A percentile compares a stretch with the other conserved stretches of the same genome.
phyloP scores from a whole-genome alignment of 345 rosid genomes.

The Diplotaxis tenuifolia region DNA sequence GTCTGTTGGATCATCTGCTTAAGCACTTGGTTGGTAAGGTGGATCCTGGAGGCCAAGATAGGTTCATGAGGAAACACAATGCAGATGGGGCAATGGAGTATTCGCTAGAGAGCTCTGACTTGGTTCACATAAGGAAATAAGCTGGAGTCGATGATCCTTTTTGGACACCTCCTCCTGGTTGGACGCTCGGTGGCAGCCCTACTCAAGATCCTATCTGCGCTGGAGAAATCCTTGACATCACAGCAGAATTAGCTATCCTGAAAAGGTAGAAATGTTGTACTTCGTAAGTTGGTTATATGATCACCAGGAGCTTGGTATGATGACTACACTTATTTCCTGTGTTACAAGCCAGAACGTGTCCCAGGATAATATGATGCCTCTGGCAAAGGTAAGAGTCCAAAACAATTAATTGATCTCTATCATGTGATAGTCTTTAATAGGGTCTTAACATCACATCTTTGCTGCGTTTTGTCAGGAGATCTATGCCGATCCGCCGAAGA shows the following conservation, averaged over 20 bases:
- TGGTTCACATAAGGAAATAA: constrained; percentile 63
- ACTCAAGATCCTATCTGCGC: constrained; percentile 81
- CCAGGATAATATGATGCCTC: constrained; percentile 38
- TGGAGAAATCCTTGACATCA: constrained; percentile 50
- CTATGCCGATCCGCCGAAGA: constrained; percentile 50
- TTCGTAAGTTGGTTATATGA: too few species aligned
- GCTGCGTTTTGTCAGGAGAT: constrained; percentile 47
- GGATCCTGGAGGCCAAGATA: constrained; percentile 80
- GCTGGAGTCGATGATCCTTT: constrained; percentile 91
- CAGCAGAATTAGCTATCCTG: constrained; percentile 37
- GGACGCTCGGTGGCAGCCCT: constrained; percentile 86
- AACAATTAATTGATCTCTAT: not conserved
- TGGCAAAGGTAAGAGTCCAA: constrained; percentile 49
- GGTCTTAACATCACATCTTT: too few species aligned
- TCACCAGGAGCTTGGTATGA: constrained; percentile 36
- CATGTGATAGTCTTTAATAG: not conserved
- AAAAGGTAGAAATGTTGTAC: too few species aligned
- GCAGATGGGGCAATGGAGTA: constrained; percentile 97
- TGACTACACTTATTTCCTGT: constrained; percentile 45
- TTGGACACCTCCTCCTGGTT: constrained; percentile 95
- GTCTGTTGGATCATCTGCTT: constrained; percentile 85
- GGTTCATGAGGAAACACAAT: constrained; percentile 89
- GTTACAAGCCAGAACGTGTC: constrained; percentile 44
- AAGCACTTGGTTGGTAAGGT: constrained; percentile 96
- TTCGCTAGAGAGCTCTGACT: constrained; percentile 81